Evolutionary conservation across 495 filamentous ascomycete species (phyloP), one percentile per base, ranked within the genome.

Genomic region (Aspergillus hancockii): DNA sequence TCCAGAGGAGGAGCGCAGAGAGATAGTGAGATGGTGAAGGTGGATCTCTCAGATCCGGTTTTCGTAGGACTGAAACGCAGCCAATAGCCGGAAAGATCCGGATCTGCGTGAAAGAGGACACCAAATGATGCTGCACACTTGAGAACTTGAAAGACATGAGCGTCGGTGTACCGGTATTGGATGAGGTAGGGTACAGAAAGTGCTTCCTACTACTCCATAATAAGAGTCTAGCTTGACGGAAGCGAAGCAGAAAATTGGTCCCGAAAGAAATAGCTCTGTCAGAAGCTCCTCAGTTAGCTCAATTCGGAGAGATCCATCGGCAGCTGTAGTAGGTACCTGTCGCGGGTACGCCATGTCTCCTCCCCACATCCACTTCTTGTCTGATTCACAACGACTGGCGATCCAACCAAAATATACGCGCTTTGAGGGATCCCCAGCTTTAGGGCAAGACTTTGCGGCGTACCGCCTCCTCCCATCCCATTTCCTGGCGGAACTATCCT

Each of bases 351-450:
- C 41, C 41, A 45, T 45, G 21, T 45, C n/a, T 3, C 41, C 41
- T 45, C 41, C 41, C 41, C 41, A 45, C 19, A 45, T 22, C n/a
- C 41, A 19, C 18, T 45, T 45, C 13, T 45, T 45, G 41, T 45
- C 19, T 38, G 34, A 7, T 10, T 45, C 41, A 45, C n/a, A 45
- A 12, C 41, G 41, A 21, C 21, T n/a, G 41, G 41, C 41, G 19
- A 45, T 45, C 41, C 41, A 45, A 21, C 41, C 41, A 45, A 45
- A 45, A 21, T 45, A 45, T 6, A 45, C 19, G n/a, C 41, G 41
- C n/a, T 45, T 45, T 21, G 41, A 45, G 4, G 41, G 41, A 12
- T 45, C 41, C n/a, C 13, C 4, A n/a, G 41, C 41, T n/a, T 45
- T 45, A n/a, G 41, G 41, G 41, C 19, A 45, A n/a, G 41, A 45